phyloP scores from a whole-genome alignment of 495 filamentous ascomycete species.

The Podospora pseudopauciseta region DNA sequence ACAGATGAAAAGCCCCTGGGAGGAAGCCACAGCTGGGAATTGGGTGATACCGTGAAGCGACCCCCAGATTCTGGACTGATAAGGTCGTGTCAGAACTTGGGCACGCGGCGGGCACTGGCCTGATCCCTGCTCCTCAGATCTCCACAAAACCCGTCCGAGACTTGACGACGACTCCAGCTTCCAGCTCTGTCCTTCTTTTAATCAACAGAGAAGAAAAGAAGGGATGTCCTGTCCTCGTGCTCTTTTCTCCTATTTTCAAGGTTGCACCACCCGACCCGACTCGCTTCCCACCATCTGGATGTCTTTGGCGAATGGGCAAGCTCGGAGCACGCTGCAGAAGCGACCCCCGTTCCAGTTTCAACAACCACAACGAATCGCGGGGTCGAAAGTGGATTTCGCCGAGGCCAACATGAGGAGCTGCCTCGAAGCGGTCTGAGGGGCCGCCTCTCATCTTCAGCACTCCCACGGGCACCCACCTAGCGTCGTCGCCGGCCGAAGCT shows the following conservation, averaged over 20 bases:
- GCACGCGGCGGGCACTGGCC: slow-evolving; percentile 3
- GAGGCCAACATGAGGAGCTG: slow-evolving; percentile 17
- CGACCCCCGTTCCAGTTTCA: not conserved
- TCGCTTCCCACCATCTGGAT: not conserved
- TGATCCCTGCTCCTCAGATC: slow-evolving; percentile 3
- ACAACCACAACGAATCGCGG: slow-evolving; percentile 19
- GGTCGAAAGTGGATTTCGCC: slow-evolving; percentile 17
- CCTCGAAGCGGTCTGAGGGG: slow-evolving; percentile 6
- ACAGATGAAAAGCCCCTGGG: not conserved
- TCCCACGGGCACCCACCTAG: not conserved
- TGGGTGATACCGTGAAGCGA: not conserved
- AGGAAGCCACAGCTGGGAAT: slow-evolving; percentile 4
- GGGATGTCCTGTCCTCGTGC: not conserved
- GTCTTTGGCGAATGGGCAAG: slow-evolving; percentile 17
- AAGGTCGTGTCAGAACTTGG: slow-evolving; percentile 10
- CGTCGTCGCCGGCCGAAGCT: not conserved
- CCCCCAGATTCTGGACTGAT: slow-evolving; percentile 3
- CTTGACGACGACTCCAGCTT: not conserved
- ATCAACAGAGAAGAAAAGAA: not conserved
- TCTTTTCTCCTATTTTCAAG: slow-evolving; percentile 5
- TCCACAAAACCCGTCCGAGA: slow-evolving; percentile 2
- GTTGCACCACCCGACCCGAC: slow-evolving; percentile 14
- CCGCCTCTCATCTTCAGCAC: slow-evolving; percentile 1
- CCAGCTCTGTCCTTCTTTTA: not conserved
- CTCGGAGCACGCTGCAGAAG: slow-evolving; percentile 7